Evolutionary conservation across 768 basidiomycete species (phyloP).

Genomic region (Tephrocybe sp.): DNA sequence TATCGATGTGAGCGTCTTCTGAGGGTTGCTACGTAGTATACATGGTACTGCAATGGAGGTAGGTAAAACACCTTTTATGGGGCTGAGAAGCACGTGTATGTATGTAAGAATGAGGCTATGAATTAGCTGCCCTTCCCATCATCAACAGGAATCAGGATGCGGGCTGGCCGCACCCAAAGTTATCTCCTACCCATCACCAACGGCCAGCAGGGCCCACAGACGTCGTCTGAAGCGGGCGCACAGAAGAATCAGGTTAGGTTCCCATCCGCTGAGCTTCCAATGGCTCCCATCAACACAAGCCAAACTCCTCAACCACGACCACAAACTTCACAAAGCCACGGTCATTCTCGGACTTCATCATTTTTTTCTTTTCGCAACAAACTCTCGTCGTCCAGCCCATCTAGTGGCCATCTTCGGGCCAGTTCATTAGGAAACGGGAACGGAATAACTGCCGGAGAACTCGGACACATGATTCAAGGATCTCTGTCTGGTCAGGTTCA

Average conservation of each 20-base stretch:
- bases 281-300: slow-evolving; percentile 18
- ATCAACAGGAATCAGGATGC: slow-evolving; percentile 16
- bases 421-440: slow-evolving; percentile 13
- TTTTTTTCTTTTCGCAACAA: slow-evolving; percentile 64
- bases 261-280: slow-evolving; percentile 18
- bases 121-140: slow-evolving; percentile 14
- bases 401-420: slow-evolving; percentile 19
- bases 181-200: slow-evolving; percentile 12
- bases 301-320: slow-evolving; percentile 21
- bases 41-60: too few species aligned
- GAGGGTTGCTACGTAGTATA: too few species aligned
- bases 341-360: slow-evolving; percentile 58
- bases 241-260: slow-evolving; percentile 17
- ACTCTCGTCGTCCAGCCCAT: slow-evolving; percentile 26
- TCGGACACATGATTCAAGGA: background rate
- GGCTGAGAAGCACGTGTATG: slow-evolving; percentile 11
- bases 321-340: slow-evolving; percentile 18
- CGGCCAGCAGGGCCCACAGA: slow-evolving; percentile 1
- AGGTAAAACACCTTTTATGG: background rate
- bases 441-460: slow-evolving; percentile 4
- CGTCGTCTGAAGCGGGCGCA: background rate
- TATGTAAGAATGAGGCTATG: slow-evolving; percentile 14
- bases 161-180: background rate
- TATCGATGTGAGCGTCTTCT: too few species aligned
- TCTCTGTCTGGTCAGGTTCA: slow-evolving; percentile 3